Evolutionary conservation across 1,139 yeast genomes (phyloP), one percentile per base, ranked within the genome.

Genomic region (Taphrina betulina): DNA sequence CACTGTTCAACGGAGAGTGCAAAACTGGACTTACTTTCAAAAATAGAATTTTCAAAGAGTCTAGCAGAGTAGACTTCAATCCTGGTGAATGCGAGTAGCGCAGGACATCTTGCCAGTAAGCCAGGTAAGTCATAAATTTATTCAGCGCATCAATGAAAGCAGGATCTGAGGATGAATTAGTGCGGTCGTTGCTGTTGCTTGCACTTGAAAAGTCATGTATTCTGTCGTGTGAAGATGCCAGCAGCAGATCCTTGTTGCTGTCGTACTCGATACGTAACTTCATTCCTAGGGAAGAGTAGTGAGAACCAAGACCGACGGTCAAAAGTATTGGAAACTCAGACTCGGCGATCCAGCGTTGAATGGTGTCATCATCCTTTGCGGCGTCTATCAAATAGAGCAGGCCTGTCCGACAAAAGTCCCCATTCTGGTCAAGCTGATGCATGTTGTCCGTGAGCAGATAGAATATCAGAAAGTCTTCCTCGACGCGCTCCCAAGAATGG

Each of bases 101-200:
- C n/a, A n/a, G n/a, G 57, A 67, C 57, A 44, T 68, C 70, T 57
- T 68, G 70, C 71, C 70, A 68, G 50, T 68, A 69, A 37, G 62
- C 59, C 5, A 69, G 58, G 42, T 66, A 67, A 2, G 63, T 43
- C 24, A 65, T 53, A 57, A 68, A 68, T 33, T 59, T n/a, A n/a
- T n/a, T n/a, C n/a, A n/a, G n/a, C n/a, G n/a, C n/a, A n/a, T n/a
- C n/a, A n/a, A n/a, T n/a, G n/a, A n/a, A n/a, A n/a, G n/a, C n/a
- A n/a, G n/a, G n/a, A n/a, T n/a, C n/a, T n/a, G n/a, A n/a, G n/a
- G n/a, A n/a, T n/a, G n/a, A n/a, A n/a, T n/a, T n/a, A n/a, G n/a
- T n/a, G n/a, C n/a, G n/a, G n/a, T n/a, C n/a, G n/a, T n/a, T n/a
- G n/a, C n/a, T n/a, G n/a, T n/a, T n/a, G n/a, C n/a, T n/a, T n/a